phyloP scores from a whole-genome alignment of 1,284 basidiomycete genomes.

The Calocybe gambosa region DNA sequence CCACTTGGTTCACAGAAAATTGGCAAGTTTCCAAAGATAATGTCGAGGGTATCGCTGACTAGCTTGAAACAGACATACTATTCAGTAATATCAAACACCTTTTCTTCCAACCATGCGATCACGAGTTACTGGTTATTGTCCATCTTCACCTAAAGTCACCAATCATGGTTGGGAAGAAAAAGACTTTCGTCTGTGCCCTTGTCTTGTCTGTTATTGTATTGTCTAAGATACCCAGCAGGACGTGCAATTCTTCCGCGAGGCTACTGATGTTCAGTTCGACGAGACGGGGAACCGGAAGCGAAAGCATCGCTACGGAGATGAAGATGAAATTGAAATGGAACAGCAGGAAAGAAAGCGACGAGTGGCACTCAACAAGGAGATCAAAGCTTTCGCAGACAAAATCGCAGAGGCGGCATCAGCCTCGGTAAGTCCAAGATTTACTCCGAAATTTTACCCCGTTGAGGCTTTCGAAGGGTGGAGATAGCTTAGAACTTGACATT shows the following conservation, averaged over 20 bases:
- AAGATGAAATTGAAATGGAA: slow-evolving; percentile 99
- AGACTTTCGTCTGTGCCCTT: slow-evolving; percentile 69
- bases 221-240: slow-evolving; percentile 49
- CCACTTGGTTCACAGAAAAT: slow-evolving; percentile 87
- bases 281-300: slow-evolving; percentile 99
- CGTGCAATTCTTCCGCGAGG: slow-evolving; percentile 98
- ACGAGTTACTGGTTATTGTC: slow-evolving; percentile 91
- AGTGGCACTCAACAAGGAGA: slow-evolving; percentile 90
- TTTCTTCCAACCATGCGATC: slow-evolving; percentile 98
- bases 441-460: slow-evolving; percentile 7
- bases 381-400: slow-evolving; percentile 91
- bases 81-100: slow-evolving; percentile 99
- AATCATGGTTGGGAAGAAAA: slow-evolving; percentile 99
- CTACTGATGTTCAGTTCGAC: slow-evolving; percentile 96
- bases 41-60: slow-evolving; percentile 4
- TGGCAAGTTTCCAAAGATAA: slow-evolving; percentile 44
- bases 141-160: slow-evolving; percentile 94
- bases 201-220: neutral
- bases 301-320: slow-evolving; percentile 95
- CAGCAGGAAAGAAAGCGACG: slow-evolving; percentile 93
- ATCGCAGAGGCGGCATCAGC: slow-evolving; percentile 80
- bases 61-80: slow-evolving; percentile 65
- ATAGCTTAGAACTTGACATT: slow-evolving; percentile 89
- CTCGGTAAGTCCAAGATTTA: slow-evolving; percentile 44
- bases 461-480: slow-evolving; percentile 51